Percentiles rank a stretch among this genome's conserved stretches.
Evolutionary conservation across 306 rosid species (phyloP).

Genomic region (Trifolium dubium): DNA sequence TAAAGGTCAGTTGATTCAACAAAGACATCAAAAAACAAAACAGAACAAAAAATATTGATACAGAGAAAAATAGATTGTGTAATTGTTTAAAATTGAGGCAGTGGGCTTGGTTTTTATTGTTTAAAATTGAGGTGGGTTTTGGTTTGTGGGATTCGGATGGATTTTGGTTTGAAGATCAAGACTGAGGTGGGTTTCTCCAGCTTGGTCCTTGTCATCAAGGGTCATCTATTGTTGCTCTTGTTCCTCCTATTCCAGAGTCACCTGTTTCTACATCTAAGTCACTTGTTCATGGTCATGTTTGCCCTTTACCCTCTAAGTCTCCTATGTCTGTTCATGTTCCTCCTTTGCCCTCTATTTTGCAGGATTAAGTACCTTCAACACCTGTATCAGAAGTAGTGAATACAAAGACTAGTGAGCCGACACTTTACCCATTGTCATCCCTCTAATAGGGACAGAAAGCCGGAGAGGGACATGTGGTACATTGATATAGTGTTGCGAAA

Average conservation of each 20-base stretch:
- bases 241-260: not conserved
- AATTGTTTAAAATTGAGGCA: not conserved
- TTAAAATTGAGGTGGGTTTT: not conserved
- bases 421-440: not conserved
- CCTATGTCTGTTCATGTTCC: not conserved
- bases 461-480: not conserved
- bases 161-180: not conserved
- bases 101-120: not conserved
- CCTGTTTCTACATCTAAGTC: not conserved
- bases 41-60: conserved; percentile 9
- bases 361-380: not conserved
- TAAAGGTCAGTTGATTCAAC: conserved; percentile 16
- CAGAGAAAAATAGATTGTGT: not conserved
- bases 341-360: not conserved
- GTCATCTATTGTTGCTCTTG: not conserved
- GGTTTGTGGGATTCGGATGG: not conserved
- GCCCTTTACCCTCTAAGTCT: not conserved
- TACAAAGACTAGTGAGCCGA: not conserved
- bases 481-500: not conserved
- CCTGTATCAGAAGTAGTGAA: conserved; percentile 1
- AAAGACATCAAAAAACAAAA: conserved; percentile 5
- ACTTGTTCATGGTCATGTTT: not conserved
- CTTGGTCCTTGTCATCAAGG: not conserved
- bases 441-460: not conserved
- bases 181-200: conserved; percentile 2